Evolutionary conservation across 257 asterid genomes (phyloP).

Genomic region (Buddleja alternifolia): DNA sequence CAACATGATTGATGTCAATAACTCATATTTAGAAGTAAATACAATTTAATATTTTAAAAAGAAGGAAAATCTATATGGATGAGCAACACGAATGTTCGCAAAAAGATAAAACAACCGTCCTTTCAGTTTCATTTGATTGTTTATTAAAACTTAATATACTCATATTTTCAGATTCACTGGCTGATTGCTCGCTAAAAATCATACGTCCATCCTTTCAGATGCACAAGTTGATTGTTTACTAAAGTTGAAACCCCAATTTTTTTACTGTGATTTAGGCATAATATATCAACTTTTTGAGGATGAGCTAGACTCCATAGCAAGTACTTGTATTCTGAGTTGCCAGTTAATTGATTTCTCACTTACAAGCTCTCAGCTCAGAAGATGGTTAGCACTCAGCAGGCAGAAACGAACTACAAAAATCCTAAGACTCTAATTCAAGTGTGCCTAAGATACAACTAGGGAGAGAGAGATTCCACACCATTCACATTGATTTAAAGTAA

Average conservation of each 20-base stretch:
- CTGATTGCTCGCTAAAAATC: background rate
- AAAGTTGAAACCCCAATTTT: background rate
- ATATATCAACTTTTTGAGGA: background rate
- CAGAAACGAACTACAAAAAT: background rate
- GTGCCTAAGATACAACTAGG: background rate
- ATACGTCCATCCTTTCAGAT: background rate
- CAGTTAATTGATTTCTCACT: constrained; percentile 17
- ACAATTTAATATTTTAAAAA: background rate
- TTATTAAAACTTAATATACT: background rate
- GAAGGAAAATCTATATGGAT: constrained; percentile 17
- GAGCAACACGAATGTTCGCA: constrained; percentile 10
- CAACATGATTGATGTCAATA: constrained; percentile 35
- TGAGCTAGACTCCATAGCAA: background rate
- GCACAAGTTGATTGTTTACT: background rate
- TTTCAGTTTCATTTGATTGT: constrained; percentile 14
- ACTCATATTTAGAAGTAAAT: constrained; percentile 25
- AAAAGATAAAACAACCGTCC: constrained; percentile 7
- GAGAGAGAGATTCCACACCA: background rate
- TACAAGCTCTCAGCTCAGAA: background rate
- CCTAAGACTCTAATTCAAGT: constrained; percentile 1
- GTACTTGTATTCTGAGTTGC: background rate
- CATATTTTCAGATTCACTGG: constrained; percentile 23
- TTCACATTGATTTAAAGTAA: constrained; percentile 11
- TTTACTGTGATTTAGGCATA: background rate
- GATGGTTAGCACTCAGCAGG: constrained; percentile 7